Percentiles rank a stretch among this genome's conserved stretches.
Conservation (phyloP, 2,329 filamentous ascomycete species). For the Plenodomus tracheiphilus region DNA sequence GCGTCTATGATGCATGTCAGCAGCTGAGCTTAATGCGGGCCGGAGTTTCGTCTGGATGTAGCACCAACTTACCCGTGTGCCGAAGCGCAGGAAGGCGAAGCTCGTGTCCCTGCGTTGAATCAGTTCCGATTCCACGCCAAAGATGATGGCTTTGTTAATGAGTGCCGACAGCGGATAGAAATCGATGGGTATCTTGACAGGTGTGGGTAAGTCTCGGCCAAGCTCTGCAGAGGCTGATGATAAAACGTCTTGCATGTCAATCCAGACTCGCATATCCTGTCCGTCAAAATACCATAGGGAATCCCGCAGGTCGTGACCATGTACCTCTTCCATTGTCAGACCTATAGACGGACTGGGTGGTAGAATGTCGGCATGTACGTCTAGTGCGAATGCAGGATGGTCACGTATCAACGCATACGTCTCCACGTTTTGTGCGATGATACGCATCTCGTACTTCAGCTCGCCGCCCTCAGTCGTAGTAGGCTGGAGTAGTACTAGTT, state of each 20-base stretch:
- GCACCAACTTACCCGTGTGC: constrained; percentile 70
- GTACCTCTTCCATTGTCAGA: constrained; percentile 49
- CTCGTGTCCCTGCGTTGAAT: constrained; percentile 90
- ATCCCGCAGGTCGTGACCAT: constrained; percentile 69
- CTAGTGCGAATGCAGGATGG: constrained; percentile 60
- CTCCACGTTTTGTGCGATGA: constrained; percentile 94
- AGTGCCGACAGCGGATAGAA: constrained; percentile 92
- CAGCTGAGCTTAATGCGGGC: constrained; percentile 1
- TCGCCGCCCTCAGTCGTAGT: constrained; percentile 80
- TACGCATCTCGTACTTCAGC: constrained; percentile 97
- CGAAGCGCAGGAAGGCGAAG: constrained; percentile 87
- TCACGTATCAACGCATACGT: constrained; percentile 94
- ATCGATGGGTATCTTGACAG: constrained; percentile 81
- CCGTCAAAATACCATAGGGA: constrained; percentile 97
- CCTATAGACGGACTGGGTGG: constrained; percentile 55
- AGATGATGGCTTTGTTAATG: constrained; percentile 83
- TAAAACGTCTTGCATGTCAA: constrained; percentile 82
- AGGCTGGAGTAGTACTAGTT: constrained; percentile 88
- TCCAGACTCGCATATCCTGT: constrained; percentile 82
- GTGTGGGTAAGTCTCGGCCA: constrained; percentile 69
- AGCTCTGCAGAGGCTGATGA: constrained; percentile 68
- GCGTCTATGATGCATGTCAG: constrained; percentile 63
- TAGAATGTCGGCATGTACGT: constrained; percentile 52
- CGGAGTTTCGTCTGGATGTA: background rate
- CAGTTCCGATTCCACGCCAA: constrained; percentile 89